Evolutionary conservation across 768 basidiomycete genomes (phyloP), one percentile per base, ranked within the genome.

Genomic region (Hydnum rufescens): DNA sequence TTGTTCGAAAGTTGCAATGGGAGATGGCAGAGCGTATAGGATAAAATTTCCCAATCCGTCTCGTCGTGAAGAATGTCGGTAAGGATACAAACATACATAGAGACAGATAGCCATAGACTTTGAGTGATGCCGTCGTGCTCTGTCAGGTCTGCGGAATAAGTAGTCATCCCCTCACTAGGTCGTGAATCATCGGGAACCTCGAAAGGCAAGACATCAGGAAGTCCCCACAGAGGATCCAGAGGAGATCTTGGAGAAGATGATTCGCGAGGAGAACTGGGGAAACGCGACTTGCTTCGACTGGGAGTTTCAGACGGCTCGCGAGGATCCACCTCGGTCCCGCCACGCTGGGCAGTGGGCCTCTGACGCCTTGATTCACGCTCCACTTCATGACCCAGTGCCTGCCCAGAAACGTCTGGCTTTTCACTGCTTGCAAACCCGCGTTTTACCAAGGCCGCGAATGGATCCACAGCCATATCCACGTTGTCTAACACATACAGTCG

Each of bases 1-100:
- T 96, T 97, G 72, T 97, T 97, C 53, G 84, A 71, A 5, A 97
- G 72, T 62, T 97, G 90, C 5, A 78, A 71, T 1, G 95, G 92
- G 0, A 99, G 72, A 66, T 93, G 84, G 60, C 84, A 88, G 3
- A 99, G 71, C 3, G 90, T 70, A 60, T 95, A 97, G 2, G 89
- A 88, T 6, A 95, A 71, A 36, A 97, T 70, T 54, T 97, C 95
- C 92, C 93, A 97, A 56, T 80, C 85, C 44, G 70, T 74, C 59
- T 90, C 89, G 39, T 70, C 70, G 53, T 80, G 74, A 36, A 97
- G 64, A 55, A 95, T 71, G 2, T 67, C 67, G 50, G 77, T 66
- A 44, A 97, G 59, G 13, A 71, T 71, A 5, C 60, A 59, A 3
- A 97, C 70, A 61, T 93, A 90, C 44, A 69, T 63, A 3, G 89